Base-by-base conservation (phyloP, 352 stramenopile genomes). In the Phytophthora ramorum region DNA sequence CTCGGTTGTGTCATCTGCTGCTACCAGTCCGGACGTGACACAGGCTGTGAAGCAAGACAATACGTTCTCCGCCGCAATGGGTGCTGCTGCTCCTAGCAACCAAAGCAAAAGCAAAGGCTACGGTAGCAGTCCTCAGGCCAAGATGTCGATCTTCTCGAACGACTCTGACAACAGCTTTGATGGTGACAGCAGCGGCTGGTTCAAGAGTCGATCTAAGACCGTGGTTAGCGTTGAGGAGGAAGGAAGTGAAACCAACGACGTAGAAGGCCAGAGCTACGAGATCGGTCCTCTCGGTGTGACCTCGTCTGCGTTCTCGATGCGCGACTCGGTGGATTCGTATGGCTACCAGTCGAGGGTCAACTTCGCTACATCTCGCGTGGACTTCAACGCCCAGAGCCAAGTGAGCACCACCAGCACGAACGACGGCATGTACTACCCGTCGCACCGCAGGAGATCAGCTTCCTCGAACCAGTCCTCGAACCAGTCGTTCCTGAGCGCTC, bases 401-500 rank as follows among this genome's bases (percentile, higher is more conserved):
- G 24, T 62, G 7, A 75, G 66, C 2, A 64, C 80, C 34, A 72
- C 75, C 2, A 66, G 69, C 20, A 79, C 67, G 32, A 57, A 71
- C 49, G 65, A 78, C 9, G 65, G 54, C 10, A 66, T 53, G 17
- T 75, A 77, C 47, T 65, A 76, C 37, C 70, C 56, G 2, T 40
- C 28, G 2, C 69, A 56, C 22, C 62, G 66, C n/a, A 58, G 68
- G 48, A 61, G 78, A 59, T 79, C 70, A 24, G 52, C 35, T 22
- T 74, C 80, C 26, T 86, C 81, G 38, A 65, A 83, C 55, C 70
- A 75, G 32, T 92, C 81, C 32, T 83, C 83, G 35, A 67, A 85
- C 59, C 66, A 78, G 44, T 92, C 83, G 13, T 77, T 83, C 22
- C 45, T 87, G 32, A 93, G 84, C 46, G 66, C 75, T 48, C 78